Evolutionary conservation across 306 rosid genomes (phyloP).

Genomic region (Oemleria cerasiformis): DNA sequence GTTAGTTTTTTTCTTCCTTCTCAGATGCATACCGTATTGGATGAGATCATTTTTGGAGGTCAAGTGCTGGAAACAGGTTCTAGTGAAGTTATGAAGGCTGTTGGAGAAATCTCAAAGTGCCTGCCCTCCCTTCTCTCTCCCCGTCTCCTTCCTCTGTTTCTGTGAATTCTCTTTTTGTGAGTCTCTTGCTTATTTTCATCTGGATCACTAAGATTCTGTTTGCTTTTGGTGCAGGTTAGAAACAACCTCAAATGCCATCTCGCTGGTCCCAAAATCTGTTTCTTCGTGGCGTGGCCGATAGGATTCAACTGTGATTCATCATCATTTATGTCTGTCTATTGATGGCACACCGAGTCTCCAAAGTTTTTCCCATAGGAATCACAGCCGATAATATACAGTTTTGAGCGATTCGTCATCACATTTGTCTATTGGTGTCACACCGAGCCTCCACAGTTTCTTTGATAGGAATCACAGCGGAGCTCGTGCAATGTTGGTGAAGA

Average conservation of each 20-base stretch:
- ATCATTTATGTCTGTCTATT: background rate
- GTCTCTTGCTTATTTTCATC: background rate
- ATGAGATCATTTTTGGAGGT: constrained; percentile 87
- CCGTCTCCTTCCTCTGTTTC: constrained; percentile 1
- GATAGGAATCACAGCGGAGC: background rate
- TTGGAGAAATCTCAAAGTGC: constrained; percentile 85
- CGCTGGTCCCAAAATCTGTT: constrained; percentile 77
- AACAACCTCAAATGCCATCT: constrained; percentile 68
- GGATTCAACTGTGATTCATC: constrained; percentile 9
- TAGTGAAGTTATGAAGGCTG: constrained; percentile 73
- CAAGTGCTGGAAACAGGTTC: constrained; percentile 93
- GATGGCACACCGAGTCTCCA: background rate
- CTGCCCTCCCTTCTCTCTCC: constrained; percentile 25
- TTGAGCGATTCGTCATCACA: background rate
- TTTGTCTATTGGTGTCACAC: background rate
- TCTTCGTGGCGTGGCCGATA: constrained; percentile 74
- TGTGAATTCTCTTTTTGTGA: background rate
- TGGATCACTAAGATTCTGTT: background rate
- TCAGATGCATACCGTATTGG: constrained; percentile 80
- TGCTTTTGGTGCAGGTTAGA: constrained; percentile 58
- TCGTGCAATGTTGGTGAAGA: background rate
- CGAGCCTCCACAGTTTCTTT: background rate
- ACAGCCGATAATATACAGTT: too few relatives aligned
- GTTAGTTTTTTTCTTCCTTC: constrained; percentile 20
- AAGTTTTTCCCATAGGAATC: background rate